Base-by-base conservation (phyloP, 768 basidiomycete species). In the Leccinum truebloodii region DNA sequence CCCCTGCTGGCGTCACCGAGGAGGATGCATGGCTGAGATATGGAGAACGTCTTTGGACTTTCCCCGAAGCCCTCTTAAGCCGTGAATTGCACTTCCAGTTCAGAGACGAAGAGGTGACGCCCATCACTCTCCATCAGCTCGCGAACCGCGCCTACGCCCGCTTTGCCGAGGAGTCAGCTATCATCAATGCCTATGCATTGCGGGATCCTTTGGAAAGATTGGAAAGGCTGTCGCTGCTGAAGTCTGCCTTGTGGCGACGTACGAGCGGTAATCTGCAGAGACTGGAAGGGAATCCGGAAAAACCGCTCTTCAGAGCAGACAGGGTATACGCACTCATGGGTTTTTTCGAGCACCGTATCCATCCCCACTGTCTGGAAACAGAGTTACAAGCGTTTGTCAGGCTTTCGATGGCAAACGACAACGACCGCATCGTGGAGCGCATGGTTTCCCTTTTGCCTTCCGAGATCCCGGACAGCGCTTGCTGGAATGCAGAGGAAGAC, bases 301-400 rank as follows among this genome's bases (percentile, higher is more conserved):
- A 26, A 22, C 18, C 4, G 7, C 5, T 30, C 52, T 64, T 60
- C 57, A 52, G 44, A 44, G 62, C 65, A 44, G 70, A 69, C 26
- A 71, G 58, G 30, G 69, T 73, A n/a, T 71, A 69, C 8, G 61
- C 69, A 10, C 62, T 73, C 1, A 69, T 69, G 71, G 64, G 64
- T 2, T 69, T 73, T 49, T 70, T 73, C 22, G 59, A 63, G 48
- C 69, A 69, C 53, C 71, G 62, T 1, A 70, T 72, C 32, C 28
- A 56, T 12, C 70, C 65, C 12, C 44, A 65, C 20, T n/a, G 35
- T 12, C 20, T 50, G 32, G 68, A 69, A 32, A 69, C 59, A 12
- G 56, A 64, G 28, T 2, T 67, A 35, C 68, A 71, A 54, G 68
- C 70, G 10, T 57, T 69, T 30, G 65, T 60, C 3, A 55, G 66